Evolutionary conservation across 208 protist species (phyloP), one percentile per base, ranked within the genome.

Genomic region (Plasmodiophora brassicae): DNA sequence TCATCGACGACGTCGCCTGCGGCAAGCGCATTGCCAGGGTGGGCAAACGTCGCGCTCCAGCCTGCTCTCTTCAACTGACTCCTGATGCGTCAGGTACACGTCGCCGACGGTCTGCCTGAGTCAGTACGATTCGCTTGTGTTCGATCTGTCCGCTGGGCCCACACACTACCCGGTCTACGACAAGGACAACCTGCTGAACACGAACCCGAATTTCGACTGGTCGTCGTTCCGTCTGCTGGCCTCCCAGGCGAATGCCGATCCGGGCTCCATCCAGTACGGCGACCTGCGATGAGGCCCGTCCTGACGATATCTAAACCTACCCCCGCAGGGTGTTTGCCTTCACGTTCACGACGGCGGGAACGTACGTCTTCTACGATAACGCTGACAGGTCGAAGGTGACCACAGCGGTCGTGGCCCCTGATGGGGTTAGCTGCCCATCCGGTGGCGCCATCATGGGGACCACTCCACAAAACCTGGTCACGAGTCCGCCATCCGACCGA

Each of bases 161-260:
- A 39, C 38, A 8, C 39, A 86, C 84, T 86, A 86, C 45, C 84
- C 84, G 38, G 36, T 46, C 14, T 86, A 86, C 84, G 10, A 65
- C 22, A 86, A 86, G 50, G 84, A 86, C 84, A 32, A 38, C n/a
- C n/a, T 46, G n/a, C 84, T 86, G 32, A 86, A 86, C 45, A 71
- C 38, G 8, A 86, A 86, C 84, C 14, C 20, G 20, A 71, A 86
- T 39, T 86, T 86, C 45, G 84, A 86, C 45, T 86, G 57, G n/a
- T 86, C 38, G 20, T 14, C 84, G 28, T 72, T 86, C 45, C 14
- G n/a, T 10, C 20, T 32, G 45, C 38, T 71, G 8, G 84, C 14
- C 8, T 25, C 84, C 20, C 10, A 45, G 32, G 5, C 28, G 20
- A 71, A 45, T n/a, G 5, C n/a, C 45, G 57, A 86, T n/a, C 14